Conservation (phyloP, 495 filamentous ascomycete species). For the Usnea hakonensis region DNA sequence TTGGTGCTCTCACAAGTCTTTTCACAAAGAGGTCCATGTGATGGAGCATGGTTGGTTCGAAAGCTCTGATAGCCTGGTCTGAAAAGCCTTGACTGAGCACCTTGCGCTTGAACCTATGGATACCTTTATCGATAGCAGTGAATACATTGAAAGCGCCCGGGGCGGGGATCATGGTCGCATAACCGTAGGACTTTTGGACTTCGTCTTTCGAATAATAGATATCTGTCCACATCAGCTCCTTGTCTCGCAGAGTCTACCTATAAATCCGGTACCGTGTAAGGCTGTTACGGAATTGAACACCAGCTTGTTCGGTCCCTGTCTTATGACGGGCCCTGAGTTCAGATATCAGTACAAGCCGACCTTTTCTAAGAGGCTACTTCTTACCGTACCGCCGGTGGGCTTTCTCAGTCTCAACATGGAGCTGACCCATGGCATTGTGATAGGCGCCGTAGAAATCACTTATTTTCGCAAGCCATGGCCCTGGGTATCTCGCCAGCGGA, state of each 20-base stretch:
- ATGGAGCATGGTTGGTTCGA: slow-evolving; percentile 45
- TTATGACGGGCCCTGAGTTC: slow-evolving; percentile 16
- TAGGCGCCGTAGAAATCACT: slow-evolving; percentile 21
- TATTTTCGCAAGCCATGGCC: slow-evolving; percentile 48
- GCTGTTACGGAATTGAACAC: slow-evolving; percentile 21
- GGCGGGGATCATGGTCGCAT: slow-evolving; percentile 47
- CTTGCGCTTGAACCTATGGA: slow-evolving; percentile 46
- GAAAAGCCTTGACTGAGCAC: slow-evolving; percentile 51
- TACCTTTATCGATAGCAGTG: slow-evolving; percentile 46
- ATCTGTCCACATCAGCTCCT: slow-evolving; percentile 32
- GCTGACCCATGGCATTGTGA: slow-evolving; percentile 21
- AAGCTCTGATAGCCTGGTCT: slow-evolving; percentile 42
- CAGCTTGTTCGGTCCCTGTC: slow-evolving; percentile 22
- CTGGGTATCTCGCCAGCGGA: slow-evolving; percentile 58
- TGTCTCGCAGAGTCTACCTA: not conserved
- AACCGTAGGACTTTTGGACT: slow-evolving; percentile 46
- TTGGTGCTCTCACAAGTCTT: not conserved
- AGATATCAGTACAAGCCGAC: too few relatives aligned
- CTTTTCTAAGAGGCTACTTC: slow-evolving; percentile 1
- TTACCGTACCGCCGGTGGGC: slow-evolving; percentile 51
- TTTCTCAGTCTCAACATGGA: slow-evolving; percentile 45
- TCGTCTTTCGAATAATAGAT: slow-evolving; percentile 47
- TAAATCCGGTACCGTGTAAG: slow-evolving; percentile 12
- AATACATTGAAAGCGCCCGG: slow-evolving; percentile 51
- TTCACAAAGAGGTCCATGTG: slow-evolving; percentile 30